Conservation (phyloP, 352 stramenopile species). For the Labyrinthula sp. region DNA sequence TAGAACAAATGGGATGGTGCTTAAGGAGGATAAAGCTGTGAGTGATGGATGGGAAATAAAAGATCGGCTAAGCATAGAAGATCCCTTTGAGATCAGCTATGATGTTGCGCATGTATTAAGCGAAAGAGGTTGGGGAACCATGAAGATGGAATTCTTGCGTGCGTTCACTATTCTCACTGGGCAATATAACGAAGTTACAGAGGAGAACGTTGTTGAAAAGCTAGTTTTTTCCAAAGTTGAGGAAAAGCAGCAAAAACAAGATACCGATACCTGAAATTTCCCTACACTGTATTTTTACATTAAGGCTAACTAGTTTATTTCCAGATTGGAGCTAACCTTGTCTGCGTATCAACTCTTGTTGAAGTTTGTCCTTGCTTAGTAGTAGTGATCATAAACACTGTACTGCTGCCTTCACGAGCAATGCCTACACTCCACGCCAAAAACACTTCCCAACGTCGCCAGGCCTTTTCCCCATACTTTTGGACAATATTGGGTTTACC, state of each 20-base stretch:
- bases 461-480: conserved; percentile 27
- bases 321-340: no score
- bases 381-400: conserved; percentile 26
- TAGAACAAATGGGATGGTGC: conserved; percentile 40
- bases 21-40: conserved; percentile 31
- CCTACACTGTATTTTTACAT: no score
- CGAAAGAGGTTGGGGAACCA: conserved; percentile 45
- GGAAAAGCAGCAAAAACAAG: no score
- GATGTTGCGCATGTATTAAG: conserved; percentile 88
- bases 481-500: conserved; percentile 31
- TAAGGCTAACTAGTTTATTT: no score
- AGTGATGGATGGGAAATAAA: conserved; percentile 31
- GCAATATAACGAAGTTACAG: no score
- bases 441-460: conserved; percentile 30
- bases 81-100: conserved; percentile 93
- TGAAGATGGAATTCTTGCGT: conserved; percentile 43
- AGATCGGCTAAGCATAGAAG: conserved; percentile 67
- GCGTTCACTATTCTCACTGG: conserved; percentile 31
- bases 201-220: no score
- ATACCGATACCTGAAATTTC: no score
- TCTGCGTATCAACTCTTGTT: no score
- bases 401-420: conserved; percentile 24
- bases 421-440: conserved; percentile 28
- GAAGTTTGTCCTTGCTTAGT: no score
- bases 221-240: no score